Evolutionary conservation across 2,329 filamentous ascomycete genomes (phyloP).

Genomic region (Graphilbum ipis-grandicollis): DNA sequence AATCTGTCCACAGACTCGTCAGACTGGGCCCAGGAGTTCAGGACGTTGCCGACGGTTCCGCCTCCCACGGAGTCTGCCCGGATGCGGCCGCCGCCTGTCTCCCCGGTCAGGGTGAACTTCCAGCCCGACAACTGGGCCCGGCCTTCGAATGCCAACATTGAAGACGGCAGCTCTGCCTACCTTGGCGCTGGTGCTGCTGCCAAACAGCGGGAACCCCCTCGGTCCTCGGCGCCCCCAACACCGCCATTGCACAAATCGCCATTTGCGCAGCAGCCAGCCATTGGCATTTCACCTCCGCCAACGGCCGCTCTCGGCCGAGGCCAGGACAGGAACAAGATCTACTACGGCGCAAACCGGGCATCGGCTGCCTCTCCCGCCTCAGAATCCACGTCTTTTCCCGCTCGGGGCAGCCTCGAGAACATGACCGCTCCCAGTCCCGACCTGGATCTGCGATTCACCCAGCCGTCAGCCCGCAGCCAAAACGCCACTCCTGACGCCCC

Average conservation of each 20-base stretch:
- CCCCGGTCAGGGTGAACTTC: conserved; percentile 37
- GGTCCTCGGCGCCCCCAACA: conserved; percentile 17
- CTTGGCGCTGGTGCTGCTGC: conserved; percentile 1
- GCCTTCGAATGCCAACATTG: conserved; percentile 34
- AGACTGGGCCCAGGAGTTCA: neutral
- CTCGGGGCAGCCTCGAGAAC: neutral
- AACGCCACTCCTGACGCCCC: conserved; percentile 10
- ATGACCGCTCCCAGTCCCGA: neutral
- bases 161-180: conserved; percentile 14
- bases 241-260: conserved; percentile 20
- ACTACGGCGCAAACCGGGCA: neutral
- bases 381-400: neutral
- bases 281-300: neutral
- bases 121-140: conserved; percentile 33
- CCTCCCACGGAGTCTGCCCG: conserved; percentile 19
- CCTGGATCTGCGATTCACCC: neutral
- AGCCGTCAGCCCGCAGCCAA: neutral
- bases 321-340: neutral
- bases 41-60: conserved; percentile 12
- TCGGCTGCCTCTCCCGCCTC: neutral
- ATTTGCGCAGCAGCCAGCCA: neutral
- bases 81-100: conserved; percentile 33
- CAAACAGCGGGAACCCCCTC: conserved; percentile 16
- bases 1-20: conserved; percentile 10
- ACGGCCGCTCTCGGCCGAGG: neutral